Percentiles rank a stretch among this genome's conserved stretches.
These are phyloP conservation scores for Trichoderma gracile DNA, from an alignment of 2,329 filamentous ascomycete species.

Conservation along the genomic window DNA sequence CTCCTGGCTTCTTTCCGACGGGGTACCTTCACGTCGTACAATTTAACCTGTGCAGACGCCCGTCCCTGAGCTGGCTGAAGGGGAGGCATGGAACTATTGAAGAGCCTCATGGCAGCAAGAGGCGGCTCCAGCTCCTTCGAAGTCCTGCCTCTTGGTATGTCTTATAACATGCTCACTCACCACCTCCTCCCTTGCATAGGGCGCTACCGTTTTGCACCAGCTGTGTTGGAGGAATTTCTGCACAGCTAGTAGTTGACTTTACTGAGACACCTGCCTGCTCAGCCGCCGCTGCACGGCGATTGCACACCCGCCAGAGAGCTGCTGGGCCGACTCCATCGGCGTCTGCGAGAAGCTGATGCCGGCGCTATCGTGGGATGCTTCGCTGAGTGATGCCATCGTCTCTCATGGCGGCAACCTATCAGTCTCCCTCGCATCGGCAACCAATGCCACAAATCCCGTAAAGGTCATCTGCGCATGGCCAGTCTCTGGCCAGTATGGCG, in stretches of 20 bases:
- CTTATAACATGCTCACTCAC: slow-evolving; percentile 5
- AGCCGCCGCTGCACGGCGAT: neutral
- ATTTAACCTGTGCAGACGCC: neutral
- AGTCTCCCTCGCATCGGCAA: neutral
- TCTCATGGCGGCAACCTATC: slow-evolving; percentile 3
- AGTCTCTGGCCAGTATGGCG: slow-evolving; percentile 58
- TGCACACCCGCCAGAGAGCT: neutral
- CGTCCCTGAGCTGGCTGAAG: neutral
- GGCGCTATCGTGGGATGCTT: slow-evolving; percentile 12
- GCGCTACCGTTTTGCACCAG: neutral
- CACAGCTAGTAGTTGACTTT: neutral
- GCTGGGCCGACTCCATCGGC: slow-evolving; percentile 1
- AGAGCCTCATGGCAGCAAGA: neutral
- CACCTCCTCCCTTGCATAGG: slow-evolving; percentile 18
- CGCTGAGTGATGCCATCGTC: slow-evolving; percentile 7
- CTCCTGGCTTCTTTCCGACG: neutral
- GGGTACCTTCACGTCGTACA: neutral
- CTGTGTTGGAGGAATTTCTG: neutral
- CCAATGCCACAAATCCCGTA: slow-evolving; percentile 26
- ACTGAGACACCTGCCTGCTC: neutral
- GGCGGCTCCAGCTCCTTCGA: neutral
- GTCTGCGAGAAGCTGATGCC: slow-evolving; percentile 18
- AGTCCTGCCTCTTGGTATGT: no score
- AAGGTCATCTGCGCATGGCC: slow-evolving; percentile 59
- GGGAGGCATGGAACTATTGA: neutral